Percentiles rank a stretch among this genome's conserved stretches.
Evolutionary conservation across 192 early-diverging fungal species (phyloP).

Genomic region (Coemansia guatemalensis): DNA sequence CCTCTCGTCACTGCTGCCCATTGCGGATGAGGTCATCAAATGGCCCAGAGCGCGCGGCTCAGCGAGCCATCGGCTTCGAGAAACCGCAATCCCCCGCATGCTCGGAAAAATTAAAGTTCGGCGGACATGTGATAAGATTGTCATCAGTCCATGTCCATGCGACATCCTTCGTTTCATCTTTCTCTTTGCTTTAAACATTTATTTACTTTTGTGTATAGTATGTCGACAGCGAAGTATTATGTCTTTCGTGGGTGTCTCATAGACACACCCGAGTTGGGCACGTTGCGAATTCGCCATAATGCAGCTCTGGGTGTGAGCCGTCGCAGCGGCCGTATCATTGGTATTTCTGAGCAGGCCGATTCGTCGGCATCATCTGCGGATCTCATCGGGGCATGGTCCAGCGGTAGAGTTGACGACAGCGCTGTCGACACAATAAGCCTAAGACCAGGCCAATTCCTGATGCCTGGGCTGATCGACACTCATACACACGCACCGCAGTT

Average conservation of each 20-base stretch:
- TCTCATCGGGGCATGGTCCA: conserved; percentile 31
- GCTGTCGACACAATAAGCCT: conserved; percentile 31
- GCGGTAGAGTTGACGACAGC: conserved; percentile 3
- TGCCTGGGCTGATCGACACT: conserved; percentile 92
- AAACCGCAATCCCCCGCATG: not conserved
- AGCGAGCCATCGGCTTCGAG: not conserved
- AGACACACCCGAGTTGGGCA: conserved; percentile 61
- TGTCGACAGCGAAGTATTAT: conserved; percentile 21
- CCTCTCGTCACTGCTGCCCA: too few species aligned
- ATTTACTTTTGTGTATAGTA: not conserved
- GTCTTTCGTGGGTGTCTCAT: conserved; percentile 66
- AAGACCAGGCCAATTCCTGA: conserved; percentile 65
- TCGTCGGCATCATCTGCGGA: conserved; percentile 7
- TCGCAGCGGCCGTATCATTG: conserved; percentile 64
- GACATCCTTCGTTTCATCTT: conserved; percentile 1
- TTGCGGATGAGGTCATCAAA: not conserved
- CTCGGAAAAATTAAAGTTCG: not conserved
- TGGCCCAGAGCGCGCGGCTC: not conserved
- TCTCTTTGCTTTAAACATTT: not conserved
- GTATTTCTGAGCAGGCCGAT: conserved; percentile 33
- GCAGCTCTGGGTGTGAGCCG: conserved; percentile 67
- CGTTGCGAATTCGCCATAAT: conserved; percentile 67
- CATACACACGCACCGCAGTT: conserved; percentile 96
- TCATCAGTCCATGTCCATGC: not conserved
- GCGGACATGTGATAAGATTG: not conserved